A percentile compares a stretch with the other conserved stretches of the same genome.
phyloP scores from a whole-genome alignment of 345 rosid genomes.

The Murraya paniculata region DNA sequence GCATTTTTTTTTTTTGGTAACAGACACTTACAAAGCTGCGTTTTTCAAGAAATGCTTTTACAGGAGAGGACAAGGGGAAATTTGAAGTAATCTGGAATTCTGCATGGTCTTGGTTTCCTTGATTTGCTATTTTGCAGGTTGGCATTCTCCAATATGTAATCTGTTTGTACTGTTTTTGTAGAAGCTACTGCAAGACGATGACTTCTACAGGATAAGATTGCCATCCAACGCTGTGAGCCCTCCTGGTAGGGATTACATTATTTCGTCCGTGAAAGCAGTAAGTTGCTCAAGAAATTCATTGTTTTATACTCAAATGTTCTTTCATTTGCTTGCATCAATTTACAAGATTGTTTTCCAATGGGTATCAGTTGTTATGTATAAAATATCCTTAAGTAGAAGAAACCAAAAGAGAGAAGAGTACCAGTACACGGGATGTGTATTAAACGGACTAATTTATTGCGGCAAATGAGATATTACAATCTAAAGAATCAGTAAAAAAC shows the following conservation, averaged over 20 bases:
- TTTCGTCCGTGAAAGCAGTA: constrained; percentile 89
- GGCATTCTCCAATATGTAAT: not conserved
- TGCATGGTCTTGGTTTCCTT: not conserved
- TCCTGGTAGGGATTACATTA: constrained; percentile 67
- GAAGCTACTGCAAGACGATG: constrained; percentile 76
- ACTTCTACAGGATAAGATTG: constrained; percentile 80
- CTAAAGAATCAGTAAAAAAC: not conserved
- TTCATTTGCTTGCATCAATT: not conserved
- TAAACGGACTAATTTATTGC: not conserved
- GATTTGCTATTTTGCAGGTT: not conserved
- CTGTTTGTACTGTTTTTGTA: constrained; percentile 30
- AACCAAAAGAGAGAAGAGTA: not conserved
- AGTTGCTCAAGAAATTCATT: constrained; percentile 23
- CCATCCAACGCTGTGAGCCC: constrained; percentile 83
- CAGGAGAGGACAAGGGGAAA: constrained; percentile 60
- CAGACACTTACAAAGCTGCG: constrained; percentile 93
- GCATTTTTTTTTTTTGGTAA: not conserved
- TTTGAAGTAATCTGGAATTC: constrained; percentile 49
- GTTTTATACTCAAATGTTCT: not conserved
- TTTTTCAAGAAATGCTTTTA: constrained; percentile 65
- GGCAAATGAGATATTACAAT: not conserved
- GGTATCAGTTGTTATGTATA: not conserved
- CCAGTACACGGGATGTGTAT: not conserved
- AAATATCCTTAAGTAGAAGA: not conserved
- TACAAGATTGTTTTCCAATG: not conserved